Base-by-base conservation (phyloP, 352 stramenopile species). In the Thraustotheca clavata region DNA sequence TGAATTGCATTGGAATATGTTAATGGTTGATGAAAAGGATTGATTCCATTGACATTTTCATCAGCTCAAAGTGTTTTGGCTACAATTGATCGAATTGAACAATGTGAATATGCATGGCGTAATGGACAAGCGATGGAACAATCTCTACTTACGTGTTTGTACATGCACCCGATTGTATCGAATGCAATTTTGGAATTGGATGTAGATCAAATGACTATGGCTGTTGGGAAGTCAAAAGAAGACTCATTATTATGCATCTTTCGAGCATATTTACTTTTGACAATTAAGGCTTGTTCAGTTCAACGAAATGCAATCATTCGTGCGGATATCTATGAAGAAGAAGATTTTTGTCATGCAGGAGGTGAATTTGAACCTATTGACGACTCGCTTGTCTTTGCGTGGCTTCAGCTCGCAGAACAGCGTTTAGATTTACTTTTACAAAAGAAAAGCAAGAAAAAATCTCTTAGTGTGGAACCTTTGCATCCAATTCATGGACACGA, bases 311-410 rank as follows among this genome's bases (percentile, higher is more conserved):
- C 89, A 9, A 81, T 95, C 36, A 67, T 97, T 3, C 88, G 91
- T 38, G 94, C 88, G 18, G 91, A 98, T 73, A 96, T 98, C 69
- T 98, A 97, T 71, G 91, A 98, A 67, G 94, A 98, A 71, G 94
- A 98, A 70, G 91, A 98, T 74, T 98, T 98, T 68, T 87, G 81
- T 14, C 77, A 77, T 0, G 86, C 76, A 49, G 88, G 22, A 33
- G 46, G 41, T 3, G 57, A 65, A 33, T 7, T 55, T 9, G 57
- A 65, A 18, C 26, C 20, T n/a, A 54, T 65, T 22, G n/a, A 22
- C 11, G 57, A 65, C 26, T 40, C 46, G 3, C 26, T 26, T 12
- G 36, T 65, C 20, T 18, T 65, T 18, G 16, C 16, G 18, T 55
- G 27, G n/a, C 57, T 65, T 12, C 41, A 65, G 5, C 4, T 54